phyloP scores from a whole-genome alignment of 192 early-diverging fungal species.

The Coemansia sp. region DNA sequence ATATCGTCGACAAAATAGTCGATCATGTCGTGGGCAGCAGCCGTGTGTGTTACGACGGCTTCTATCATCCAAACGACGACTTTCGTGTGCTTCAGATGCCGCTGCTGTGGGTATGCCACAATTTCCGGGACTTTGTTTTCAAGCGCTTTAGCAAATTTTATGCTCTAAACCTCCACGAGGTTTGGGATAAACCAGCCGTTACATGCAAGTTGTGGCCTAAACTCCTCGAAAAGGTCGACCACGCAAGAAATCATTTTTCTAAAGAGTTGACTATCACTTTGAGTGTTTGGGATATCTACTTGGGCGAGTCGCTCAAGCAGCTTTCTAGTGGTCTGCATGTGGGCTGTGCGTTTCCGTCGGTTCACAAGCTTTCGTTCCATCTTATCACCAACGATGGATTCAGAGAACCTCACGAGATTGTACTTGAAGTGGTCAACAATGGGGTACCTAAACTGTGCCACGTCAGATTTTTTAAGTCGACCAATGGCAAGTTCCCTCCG shows the following conservation, averaged over 20 bases:
- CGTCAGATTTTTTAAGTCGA: not conserved
- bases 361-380: not conserved
- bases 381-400: not conserved
- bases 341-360: not conserved
- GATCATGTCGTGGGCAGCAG: constrained; percentile 1
- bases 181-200: not conserved
- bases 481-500: not conserved
- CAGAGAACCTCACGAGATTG: too few relatives aligned
- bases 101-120: constrained; percentile 1
- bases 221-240: not conserved
- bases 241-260: not conserved
- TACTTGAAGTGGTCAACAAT: too few relatives aligned
- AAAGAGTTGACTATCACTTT: not conserved
- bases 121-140: not conserved
- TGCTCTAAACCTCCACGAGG: not conserved
- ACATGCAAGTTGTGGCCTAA: not conserved
- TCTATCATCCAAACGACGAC: not conserved
- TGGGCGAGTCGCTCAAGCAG: not conserved
- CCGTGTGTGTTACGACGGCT: not conserved
- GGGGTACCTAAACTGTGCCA: too few relatives aligned
- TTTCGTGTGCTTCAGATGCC: not conserved
- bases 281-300: not conserved
- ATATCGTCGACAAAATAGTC: not conserved
- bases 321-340: not conserved
- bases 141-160: not conserved